phyloP scores from a whole-genome alignment of 2,329 filamentous ascomycete species.

The Aspergillaceae sp. region DNA sequence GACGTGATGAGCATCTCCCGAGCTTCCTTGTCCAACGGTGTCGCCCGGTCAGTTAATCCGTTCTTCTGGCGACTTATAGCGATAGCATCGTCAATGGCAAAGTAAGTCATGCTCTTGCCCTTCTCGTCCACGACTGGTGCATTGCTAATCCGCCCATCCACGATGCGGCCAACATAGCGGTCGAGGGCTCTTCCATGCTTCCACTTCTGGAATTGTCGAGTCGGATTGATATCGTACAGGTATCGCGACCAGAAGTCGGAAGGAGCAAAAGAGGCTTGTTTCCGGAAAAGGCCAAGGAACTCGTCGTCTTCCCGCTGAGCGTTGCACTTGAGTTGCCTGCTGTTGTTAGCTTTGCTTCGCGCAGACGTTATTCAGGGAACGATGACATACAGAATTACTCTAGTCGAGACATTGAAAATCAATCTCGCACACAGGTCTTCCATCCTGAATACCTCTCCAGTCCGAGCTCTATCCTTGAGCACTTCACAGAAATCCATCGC shows the following conservation, averaged over 20 bases:
- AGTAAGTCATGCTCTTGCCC: conserved; percentile 3
- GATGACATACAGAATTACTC: conserved; percentile 5
- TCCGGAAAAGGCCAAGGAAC: conserved; percentile 24
- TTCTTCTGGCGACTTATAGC: neutral
- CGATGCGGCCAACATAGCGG: conserved; percentile 7
- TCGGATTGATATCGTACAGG: conserved; percentile 5
- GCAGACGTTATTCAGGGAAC: neutral
- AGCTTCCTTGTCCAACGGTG: conserved; percentile 2
- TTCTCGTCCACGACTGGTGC: conserved; percentile 1
- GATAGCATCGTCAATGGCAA: conserved; percentile 8
- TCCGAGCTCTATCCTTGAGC: conserved; percentile 4
- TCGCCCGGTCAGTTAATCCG: no score
- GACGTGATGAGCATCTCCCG: conserved; percentile 9
- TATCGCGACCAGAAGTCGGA: conserved; percentile 6
- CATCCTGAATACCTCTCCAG: conserved; percentile 6
- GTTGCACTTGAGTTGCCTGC: conserved; percentile 9
- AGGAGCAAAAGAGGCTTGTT: conserved; percentile 13
- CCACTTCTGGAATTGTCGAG: conserved; percentile 18
- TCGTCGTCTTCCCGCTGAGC: conserved; percentile 24
- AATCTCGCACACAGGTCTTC: conserved; percentile 7
- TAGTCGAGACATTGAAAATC: conserved; percentile 9
- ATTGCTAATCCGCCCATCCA: conserved; percentile 7
- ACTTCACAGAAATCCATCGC: conserved; percentile 5
- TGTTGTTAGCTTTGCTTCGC: neutral
- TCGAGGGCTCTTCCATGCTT: conserved; percentile 14